Evolutionary conservation across 2,329 filamentous ascomycete species (phyloP), one percentile per base, ranked within the genome.

Genomic region (Mariannaea elegans): DNA sequence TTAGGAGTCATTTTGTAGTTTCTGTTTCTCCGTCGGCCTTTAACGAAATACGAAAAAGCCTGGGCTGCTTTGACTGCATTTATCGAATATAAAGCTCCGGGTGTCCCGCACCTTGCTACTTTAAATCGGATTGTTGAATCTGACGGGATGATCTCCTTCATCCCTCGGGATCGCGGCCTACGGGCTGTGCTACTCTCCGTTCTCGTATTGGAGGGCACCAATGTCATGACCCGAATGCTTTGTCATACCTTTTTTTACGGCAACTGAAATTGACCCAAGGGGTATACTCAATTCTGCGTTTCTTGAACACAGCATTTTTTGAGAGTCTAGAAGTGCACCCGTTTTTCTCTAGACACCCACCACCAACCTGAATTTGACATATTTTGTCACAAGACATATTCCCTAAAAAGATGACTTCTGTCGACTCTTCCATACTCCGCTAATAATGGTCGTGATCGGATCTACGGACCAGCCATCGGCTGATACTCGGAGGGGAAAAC

Each of bases 401-500:
- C 45, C 29, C 45, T n/a, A 24, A 39, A 10, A 59, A 59, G 23
- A 45, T 24, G 31, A 39, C 45, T 24, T 49, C 16, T n/a, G 27
- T 36, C 14, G 16, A 29, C 32, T 18, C 55, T 31, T 51, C 32
- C 18, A 36, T 39, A 24, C 38, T 32, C 36, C 42, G 36, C 45
- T 9, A 34, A 12, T 16, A 39, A 14, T 45, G 24, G 23, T 27
- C 27, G 32, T 55, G 52, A n/a, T 18, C 62, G 67, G 64, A 67
- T 42, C 34, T 51, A 38, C 38, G 61, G 61, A 32, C 58, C 58
- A 46, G 5, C 24, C 21, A 27, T 55, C 67, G 67, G 67, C 50
- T 69, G 65, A 65, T 70, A 21, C 59, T 67, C 67, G 67, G 67
- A 42, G 29, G 59, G 31, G 42, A 48, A 36, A 52, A 60, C 49